phyloP scores from a whole-genome alignment of 1,284 basidiomycete genomes.

The Singerocomus rubriflavus region DNA sequence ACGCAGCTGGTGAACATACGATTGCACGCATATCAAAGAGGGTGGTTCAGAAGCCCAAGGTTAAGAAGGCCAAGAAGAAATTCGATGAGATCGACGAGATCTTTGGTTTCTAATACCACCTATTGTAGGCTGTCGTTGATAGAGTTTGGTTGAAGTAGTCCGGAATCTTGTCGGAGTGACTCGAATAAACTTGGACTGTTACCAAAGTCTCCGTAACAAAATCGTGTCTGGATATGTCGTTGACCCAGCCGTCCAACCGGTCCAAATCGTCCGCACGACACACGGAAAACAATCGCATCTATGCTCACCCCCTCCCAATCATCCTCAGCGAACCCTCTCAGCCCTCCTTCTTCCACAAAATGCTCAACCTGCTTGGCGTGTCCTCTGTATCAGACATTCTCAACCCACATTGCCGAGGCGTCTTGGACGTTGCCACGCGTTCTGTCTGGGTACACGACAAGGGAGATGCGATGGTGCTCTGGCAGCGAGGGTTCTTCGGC shows the following conservation, averaged over 20 bases:
- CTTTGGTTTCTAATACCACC: constrained; percentile 26
- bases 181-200: neutral
- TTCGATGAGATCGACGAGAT: constrained; percentile 33
- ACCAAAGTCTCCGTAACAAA: neutral
- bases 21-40: constrained; percentile 2
- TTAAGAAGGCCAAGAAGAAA: constrained; percentile 28
- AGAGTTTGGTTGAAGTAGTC: neutral
- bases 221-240: constrained; percentile 38
- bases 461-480: constrained; percentile 67
- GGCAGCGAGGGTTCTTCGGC: constrained; percentile 94
- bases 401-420: constrained; percentile 64
- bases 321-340: constrained; percentile 44
- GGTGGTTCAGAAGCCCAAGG: constrained; percentile 6
- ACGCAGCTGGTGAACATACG: constrained; percentile 3
- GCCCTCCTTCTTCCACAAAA: constrained; percentile 37
- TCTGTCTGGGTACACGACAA: constrained; percentile 77
- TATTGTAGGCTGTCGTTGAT: neutral
- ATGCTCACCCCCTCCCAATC: constrained; percentile 63
- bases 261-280: constrained; percentile 42
- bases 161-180: neutral
- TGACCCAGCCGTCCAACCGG: constrained; percentile 39
- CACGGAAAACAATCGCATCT: constrained; percentile 62
- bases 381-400: constrained; percentile 45
- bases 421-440: constrained; percentile 69
- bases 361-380: constrained; percentile 53